Base-by-base conservation (phyloP, 441 rosid species). In the Geranium incanum region DNA sequence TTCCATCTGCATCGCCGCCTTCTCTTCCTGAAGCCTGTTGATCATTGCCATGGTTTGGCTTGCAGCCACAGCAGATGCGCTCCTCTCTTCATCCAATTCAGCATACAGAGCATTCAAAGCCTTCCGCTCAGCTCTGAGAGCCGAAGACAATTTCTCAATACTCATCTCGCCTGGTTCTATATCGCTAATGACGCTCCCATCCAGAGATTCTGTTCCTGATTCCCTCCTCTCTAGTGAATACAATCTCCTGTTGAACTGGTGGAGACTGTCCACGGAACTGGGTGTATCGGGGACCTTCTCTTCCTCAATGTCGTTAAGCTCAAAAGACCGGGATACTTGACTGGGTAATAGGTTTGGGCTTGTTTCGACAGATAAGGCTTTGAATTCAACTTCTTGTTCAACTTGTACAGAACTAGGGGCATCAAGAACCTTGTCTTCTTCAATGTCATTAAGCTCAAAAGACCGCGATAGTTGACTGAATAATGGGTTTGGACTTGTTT, bases 11-110 rank as follows among this genome's bases (percentile, higher is more conserved):
- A 92, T 86, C 5, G 97, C 96, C 0, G 98, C 95, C 76, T 90
- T 94, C 85, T 94, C 97, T 74, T 90, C 98, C 68, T 94, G 98
- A 60, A 94, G 89, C 74, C 97, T 79, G 62, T 90, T 94, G 70
- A 94, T 94, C 98, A 94, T 94, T 0, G 97, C 98, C 98, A 94
- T 94, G 9, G 98, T 89, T 71, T 94, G 92, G 78, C 78, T 90
- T 0, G 98, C 88, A 0, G 98, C 97, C 19, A 87, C 81, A 0
- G 97, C 93, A 9, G 98, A 94, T n/a, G 98, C 97, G 15, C 82
- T 91, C 68, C 98, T 88, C 84, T 94, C 98, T 81, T 86, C 97
- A 80, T 94, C 98, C 33, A 94, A 79, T 76, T 94, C 98, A 0
- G 79, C 73, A 50, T 88, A 91, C 33, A 94, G 68, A 5, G 85